These are phyloP conservation scores for Phoenix roebelenii DNA, from an alignment of 176 grass and related monocot species.

Conservation along the genomic window DNA sequence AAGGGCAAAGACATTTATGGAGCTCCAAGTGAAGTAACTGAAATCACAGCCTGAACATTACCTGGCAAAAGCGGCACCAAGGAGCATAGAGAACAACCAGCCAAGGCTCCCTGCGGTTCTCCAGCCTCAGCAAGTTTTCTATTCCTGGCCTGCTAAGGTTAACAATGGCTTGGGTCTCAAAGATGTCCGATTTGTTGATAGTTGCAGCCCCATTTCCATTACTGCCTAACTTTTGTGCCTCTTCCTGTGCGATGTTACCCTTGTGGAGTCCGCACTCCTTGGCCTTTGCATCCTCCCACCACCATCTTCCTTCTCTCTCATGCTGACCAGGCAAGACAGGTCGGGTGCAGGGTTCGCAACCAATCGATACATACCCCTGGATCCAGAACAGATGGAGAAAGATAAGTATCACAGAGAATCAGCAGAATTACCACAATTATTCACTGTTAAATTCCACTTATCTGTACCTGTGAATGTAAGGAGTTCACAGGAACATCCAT, in stretches of 20 bases:
- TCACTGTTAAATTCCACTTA: not conserved
- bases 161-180: constrained; percentile 51
- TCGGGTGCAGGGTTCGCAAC: constrained; percentile 94
- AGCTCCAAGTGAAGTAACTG: too few species aligned
- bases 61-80: constrained; percentile 81
- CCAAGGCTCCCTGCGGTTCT: constrained; percentile 59
- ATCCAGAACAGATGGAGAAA: not conserved
- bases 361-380: constrained; percentile 88
- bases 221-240: constrained; percentile 25
- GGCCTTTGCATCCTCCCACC: constrained; percentile 95
- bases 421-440: too few species aligned
- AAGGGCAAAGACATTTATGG: too few species aligned
- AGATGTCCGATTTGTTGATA: constrained; percentile 41
- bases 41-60: not conserved
- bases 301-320: constrained; percentile 93
- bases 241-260: constrained; percentile 55
- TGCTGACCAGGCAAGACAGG: constrained; percentile 83
- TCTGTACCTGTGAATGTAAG: constrained; percentile 60
- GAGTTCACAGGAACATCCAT: constrained; percentile 92
- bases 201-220: constrained; percentile 34
- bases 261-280: constrained; percentile 99
- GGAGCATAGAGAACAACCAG: constrained; percentile 78
- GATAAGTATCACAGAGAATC: too few species aligned
- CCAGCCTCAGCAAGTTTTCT: constrained; percentile 59
- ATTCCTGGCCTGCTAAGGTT: constrained; percentile 52